Conservation (phyloP, 768 basidiomycete species). For the Dictyophora rubrovolvata region DNA sequence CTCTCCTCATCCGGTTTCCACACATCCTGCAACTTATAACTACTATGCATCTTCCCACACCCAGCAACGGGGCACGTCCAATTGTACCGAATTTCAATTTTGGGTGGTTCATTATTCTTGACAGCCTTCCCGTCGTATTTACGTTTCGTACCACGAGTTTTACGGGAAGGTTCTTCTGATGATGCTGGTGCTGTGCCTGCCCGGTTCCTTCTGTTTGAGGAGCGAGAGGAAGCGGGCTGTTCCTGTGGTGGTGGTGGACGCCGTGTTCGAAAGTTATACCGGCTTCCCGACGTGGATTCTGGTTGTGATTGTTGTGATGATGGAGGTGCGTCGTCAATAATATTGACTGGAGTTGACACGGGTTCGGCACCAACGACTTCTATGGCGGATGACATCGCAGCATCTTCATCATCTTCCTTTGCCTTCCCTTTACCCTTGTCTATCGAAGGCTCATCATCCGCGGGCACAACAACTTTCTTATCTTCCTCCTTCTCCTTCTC, state of each 20-base stretch:
- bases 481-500: slow-evolving; percentile 7
- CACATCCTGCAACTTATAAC: slow-evolving; percentile 44
- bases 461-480: not conserved
- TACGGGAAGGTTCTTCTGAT: not conserved
- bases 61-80: slow-evolving; percentile 58
- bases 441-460: not conserved
- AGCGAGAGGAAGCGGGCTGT: slow-evolving; percentile 7
- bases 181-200: not conserved
- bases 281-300: not conserved
- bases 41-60: slow-evolving; percentile 45
- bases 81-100: slow-evolving; percentile 35
- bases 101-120: slow-evolving; percentile 15
- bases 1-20: slow-evolving; percentile 50
- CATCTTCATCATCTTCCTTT: not conserved
- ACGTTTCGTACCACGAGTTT: slow-evolving; percentile 17
- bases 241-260: not conserved
- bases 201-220: not conserved
- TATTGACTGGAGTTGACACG: not conserved
- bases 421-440: slow-evolving; percentile 27
- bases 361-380: not conserved
- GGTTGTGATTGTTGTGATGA: not conserved
- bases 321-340: slow-evolving; percentile 4
- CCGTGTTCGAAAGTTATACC: not conserved
- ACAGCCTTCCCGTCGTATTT: slow-evolving; percentile 21
- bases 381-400: too few relatives aligned